Base-by-base conservation (phyloP, 106 monocot species). In the Dendrobium catenatum region DNA sequence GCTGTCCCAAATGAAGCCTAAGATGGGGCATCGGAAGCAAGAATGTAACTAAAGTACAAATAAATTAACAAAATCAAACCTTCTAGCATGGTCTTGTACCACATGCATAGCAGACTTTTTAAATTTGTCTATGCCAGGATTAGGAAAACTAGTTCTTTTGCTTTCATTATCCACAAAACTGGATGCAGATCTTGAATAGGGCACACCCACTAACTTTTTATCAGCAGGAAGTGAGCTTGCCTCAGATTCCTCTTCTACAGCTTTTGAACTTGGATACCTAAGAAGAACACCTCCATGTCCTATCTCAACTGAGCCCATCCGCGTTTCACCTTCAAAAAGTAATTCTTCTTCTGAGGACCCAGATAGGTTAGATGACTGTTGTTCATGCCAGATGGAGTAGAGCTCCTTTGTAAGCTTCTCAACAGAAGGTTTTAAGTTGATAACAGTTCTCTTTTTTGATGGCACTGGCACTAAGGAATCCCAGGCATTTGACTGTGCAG, bases 361-460 rank as follows among this genome's bases (percentile, higher is more conserved):
- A 27, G 95, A 93, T 78, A 91, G 79, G 64, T 90, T 81, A 79
- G 86, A 93, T 26, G 88, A 77, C 37, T 93, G 91, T 55, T 93
- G 87, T 70, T 93, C 90, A 64, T 95, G 91, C 82, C 89, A 82
- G 56, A 99, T 99, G 31, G 90, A 87, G 80, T 89, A 81, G 17
- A 99, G 87, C 55, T 99, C 95, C 72, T 88, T 95, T 9, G 95
- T 93, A 41, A 99, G 99, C 83, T 93, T 93, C 55, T 95, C 99
- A 26, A 95, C 87, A 46, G 99, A 91, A 41, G 90, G 79, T 77
- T 91, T 99, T 20, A 93, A 77, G 15, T 86, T 90, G 72, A 80
- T 78, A 10, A 83, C 58, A 81, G 88, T 93, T 83, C 92, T 89
- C 61, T 90, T 99, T 79, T 88, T 88, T 11, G 99, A 93, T 64